Evolutionary conservation across 2,329 filamentous ascomycete species (phyloP), one percentile per base, ranked within the genome.

Genomic region (Dothideomycetes sp.): DNA sequence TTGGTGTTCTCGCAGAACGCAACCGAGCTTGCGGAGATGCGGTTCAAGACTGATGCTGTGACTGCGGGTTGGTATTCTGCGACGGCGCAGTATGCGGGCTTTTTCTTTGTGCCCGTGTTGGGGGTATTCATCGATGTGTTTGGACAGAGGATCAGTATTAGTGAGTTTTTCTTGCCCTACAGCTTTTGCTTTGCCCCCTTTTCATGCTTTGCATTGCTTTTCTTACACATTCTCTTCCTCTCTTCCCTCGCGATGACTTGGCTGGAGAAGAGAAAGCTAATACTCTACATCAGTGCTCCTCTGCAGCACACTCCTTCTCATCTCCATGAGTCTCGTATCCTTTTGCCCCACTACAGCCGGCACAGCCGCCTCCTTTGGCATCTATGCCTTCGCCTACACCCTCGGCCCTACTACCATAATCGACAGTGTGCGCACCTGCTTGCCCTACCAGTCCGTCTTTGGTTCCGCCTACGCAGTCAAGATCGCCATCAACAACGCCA

Each of bases 51-150:
- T n/a, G 62, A 63, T 8, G 58, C 69, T 0, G 62, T 77, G 24
- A 68, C 58, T 2, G 76, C 75, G 0, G 75, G 75, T 0, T 79
- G 74, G 74, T 79, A 79, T 45, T 70, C 70, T 2, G 61, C 73
- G 10, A 61, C 72, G 40, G 59, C 68, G 1, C 71, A 77, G 44
- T 78, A 79, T 48, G 56, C 66, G 4, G 64, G 65, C 0, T 79
- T 78, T 54, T 76, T 79, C 50, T 51, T 79, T 0, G 72, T 78
- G 0, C 73, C 75, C 0, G 52, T 68, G 0, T 45, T 78, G 3
- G 74, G 73, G 0, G 52, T 75, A 1, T 73, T 76, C 41, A 63
- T 78, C 15, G 75, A 79, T 47, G 24, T 76, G 1, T 52, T 70
- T 2, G 75, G 75, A 3, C 66, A 76, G 15, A 63, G 75, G 1